These are phyloP conservation scores for Bacidia rubella DNA, from an alignment of 495 filamentous ascomycete genomes.

Conservation along the genomic window DNA sequence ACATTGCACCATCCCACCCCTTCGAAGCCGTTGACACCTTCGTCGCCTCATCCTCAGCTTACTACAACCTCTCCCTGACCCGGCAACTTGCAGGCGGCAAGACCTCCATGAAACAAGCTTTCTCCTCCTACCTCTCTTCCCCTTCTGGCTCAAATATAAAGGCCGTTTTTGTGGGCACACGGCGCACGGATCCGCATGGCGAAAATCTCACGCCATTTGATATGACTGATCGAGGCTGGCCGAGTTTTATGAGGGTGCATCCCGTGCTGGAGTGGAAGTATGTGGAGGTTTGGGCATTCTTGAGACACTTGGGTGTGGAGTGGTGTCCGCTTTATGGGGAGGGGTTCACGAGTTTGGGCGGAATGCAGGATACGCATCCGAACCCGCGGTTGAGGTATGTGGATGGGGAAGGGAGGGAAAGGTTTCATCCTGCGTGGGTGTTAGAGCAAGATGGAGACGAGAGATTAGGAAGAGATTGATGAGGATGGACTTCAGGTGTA, in stretches of 20 bases:
- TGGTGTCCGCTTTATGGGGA: conserved; percentile 80
- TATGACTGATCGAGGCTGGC: conserved; percentile 80
- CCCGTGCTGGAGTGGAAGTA: conserved; percentile 98
- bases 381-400: conserved; percentile 59
- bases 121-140: conserved; percentile 58
- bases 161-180: conserved; percentile 85
- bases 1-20: conserved; percentile 67
- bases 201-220: conserved; percentile 65
- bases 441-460: conserved; percentile 74
- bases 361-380: conserved; percentile 76
- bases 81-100: conserved; percentile 45
- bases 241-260: conserved; percentile 81
- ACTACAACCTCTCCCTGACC: conserved; percentile 64
- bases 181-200: conserved; percentile 87
- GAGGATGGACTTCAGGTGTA: background rate
- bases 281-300: conserved; percentile 90
- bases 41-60: conserved; percentile 44
- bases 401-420: conserved; percentile 21
- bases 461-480: conserved; percentile 60
- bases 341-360: conserved; percentile 78
- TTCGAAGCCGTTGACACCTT: conserved; percentile 80
- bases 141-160: conserved; percentile 38
- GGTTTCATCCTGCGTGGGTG: conserved; percentile 76
- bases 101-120: conserved; percentile 65
- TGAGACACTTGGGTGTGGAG: conserved; percentile 58